Evolutionary conservation across 2,329 filamentous ascomycete genomes (phyloP).

Genomic region (Sporothrix protearum): DNA sequence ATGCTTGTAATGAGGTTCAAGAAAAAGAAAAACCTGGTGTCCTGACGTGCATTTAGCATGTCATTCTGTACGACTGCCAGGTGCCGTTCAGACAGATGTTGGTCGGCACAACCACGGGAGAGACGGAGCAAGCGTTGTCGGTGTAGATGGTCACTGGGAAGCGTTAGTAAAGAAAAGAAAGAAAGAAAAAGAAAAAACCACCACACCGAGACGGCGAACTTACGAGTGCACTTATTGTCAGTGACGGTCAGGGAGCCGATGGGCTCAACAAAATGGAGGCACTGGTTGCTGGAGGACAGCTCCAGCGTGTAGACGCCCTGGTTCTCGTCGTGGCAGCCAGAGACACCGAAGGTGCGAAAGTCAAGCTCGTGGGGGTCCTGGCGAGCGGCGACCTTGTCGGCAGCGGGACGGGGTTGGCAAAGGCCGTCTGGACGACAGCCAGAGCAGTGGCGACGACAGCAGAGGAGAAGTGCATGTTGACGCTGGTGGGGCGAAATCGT

Average conservation of each 20-base stretch:
- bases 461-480: conserved; percentile 24
- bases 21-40: not conserved
- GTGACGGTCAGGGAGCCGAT: conserved; percentile 23
- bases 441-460: conserved; percentile 12
- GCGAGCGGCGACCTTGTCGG: not conserved
- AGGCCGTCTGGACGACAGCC: not conserved
- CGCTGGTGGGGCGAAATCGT: not conserved
- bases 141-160: conserved; percentile 25
- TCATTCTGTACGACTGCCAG: conserved; percentile 27
- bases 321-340: conserved; percentile 27
- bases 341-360: conserved; percentile 27
- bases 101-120: not conserved
- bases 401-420: not conserved
- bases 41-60: conserved; percentile 21
- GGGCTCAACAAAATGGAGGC: conserved; percentile 20
- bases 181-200: no score
- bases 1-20: not conserved
- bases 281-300: conserved; percentile 19
- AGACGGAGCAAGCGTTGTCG: conserved; percentile 16
- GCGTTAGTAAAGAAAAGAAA: no score
- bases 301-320: conserved; percentile 28
- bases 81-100: conserved; percentile 22
- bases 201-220: no score
- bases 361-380: conserved; percentile 26
- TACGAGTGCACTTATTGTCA: conserved; percentile 25